Percentiles rank a stretch among this genome's conserved stretches.
phyloP scores from a whole-genome alignment of 129 eudicot species.

The Erigeron canadensis region DNA sequence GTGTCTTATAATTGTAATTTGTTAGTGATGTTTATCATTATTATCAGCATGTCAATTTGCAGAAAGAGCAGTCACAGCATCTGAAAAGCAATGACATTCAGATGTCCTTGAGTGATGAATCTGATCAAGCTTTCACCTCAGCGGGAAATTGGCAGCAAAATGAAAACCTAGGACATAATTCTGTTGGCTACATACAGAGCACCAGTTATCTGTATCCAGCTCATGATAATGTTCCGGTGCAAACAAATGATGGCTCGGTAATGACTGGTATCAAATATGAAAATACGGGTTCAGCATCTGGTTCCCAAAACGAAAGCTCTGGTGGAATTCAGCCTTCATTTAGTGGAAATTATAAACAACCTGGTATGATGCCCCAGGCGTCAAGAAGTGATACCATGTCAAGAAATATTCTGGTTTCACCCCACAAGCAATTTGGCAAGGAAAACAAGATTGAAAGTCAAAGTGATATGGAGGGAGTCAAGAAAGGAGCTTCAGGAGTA shows the following conservation, averaged over 20 bases:
- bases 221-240: conserved; percentile 35
- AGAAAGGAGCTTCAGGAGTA: conserved; percentile 37
- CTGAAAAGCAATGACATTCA: conserved; percentile 22
- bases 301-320: conserved; percentile 44
- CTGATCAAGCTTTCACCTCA: conserved; percentile 30
- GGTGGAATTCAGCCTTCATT: conserved; percentile 35
- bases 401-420: conserved; percentile 29
- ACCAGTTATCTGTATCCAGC: conserved; percentile 30
- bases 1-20: no score
- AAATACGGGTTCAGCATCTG: conserved; percentile 29
- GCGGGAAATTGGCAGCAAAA: conserved; percentile 27
- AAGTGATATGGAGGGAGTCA: conserved; percentile 37
- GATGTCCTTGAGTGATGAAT: conserved; percentile 29
- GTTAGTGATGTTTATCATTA: background rate
- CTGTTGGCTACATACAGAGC: conserved; percentile 41
- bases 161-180: conserved; percentile 30
- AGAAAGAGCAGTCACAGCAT: conserved; percentile 40
- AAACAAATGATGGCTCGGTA: conserved; percentile 28
- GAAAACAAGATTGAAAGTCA: conserved; percentile 42
- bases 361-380: conserved; percentile 32
- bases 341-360: conserved; percentile 25
- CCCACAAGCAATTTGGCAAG: conserved; percentile 30
- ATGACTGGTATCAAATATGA: conserved; percentile 45
- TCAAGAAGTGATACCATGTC: conserved; percentile 33
- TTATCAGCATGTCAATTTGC: conserved; percentile 15